Evolutionary conservation across 2,329 filamentous ascomycete species (phyloP), one percentile per base, ranked within the genome.

Genomic region (Clarireedia paspali): DNA sequence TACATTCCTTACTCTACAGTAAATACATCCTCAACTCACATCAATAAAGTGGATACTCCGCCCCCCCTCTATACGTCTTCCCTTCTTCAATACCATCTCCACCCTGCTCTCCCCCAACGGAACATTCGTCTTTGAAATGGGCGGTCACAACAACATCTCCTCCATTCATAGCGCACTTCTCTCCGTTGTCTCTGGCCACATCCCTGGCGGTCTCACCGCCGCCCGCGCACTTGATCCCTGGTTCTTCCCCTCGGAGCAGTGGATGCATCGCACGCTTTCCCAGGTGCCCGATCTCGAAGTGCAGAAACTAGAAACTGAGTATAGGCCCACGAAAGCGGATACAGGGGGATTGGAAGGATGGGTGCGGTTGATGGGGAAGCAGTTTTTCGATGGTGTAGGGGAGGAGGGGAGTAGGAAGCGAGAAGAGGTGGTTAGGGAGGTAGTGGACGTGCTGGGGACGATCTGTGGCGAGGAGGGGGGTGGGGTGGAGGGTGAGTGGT

Each of bases 201-300:
- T 15, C 3, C 23, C 24, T 2, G 50, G 50, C 5, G 73, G 79
- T 0, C 61, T 84, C 1, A 64, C 71, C n/a, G 69, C 71, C 9
- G 79, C 80, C 0, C 59, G 72, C 20, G 75, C 74, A 14, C 74
- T 72, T 0, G 78, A 79, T 59, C 85, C 86, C 4, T 89, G 86
- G 86, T 89, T 87, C 69, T 89, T 89, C 67, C 83, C 85, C 0
- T 82, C 84, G 60, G 82, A 84, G 64, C 67, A 61, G 0, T 86
- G 83, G 83, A 77, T 81, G 67, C 69, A 62, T 34, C 27, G 24
- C 6, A 60, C 67, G 39, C 66, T 79, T 59, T 71, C 77, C 59
- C 66, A 73, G 23, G 68, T 71, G 49, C 74, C 74, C 6, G 63
- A 62, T 1, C 68, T 62, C 44, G 55, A 62, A 50, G 64, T 69